Percentiles rank a stretch among this genome's conserved stretches.
These are phyloP conservation scores for Vinca minor DNA, from an alignment of 257 asterid species.

Conservation along the genomic window DNA sequence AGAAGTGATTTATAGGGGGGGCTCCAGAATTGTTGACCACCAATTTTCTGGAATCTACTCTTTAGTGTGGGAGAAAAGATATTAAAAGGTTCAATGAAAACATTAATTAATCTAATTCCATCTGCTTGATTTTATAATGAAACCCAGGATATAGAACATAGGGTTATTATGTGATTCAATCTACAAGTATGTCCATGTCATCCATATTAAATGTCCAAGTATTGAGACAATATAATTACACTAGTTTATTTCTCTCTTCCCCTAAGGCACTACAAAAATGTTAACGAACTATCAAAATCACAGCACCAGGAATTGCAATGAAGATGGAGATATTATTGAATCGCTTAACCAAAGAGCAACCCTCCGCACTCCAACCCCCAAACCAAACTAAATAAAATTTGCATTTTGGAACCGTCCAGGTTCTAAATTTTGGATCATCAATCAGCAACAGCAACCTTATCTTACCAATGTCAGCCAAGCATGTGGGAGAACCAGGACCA, in stretches of 20 bases:
- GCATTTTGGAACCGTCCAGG: neutral
- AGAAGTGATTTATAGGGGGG: neutral
- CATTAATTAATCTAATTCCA: neutral
- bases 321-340: too few species aligned
- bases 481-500: constrained; percentile 95
- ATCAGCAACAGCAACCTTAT: neutral
- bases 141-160: neutral
- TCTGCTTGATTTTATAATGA: neutral
- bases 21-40: neutral
- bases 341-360: neutral
- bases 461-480: constrained; percentile 83
- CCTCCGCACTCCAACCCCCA: too few species aligned
- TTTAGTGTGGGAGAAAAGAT: neutral
- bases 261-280: neutral
- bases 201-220: neutral
- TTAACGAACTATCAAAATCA: neutral
- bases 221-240: neutral
- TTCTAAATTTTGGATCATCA: neutral
- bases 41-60: neutral
- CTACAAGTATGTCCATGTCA: neutral
- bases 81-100: neutral
- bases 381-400: too few species aligned
- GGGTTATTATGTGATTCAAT: too few species aligned
- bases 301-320: neutral
- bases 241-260: neutral